phyloP scores from a whole-genome alignment of 2,329 filamentous ascomycete genomes.

The Lachnellula willkommii region DNA sequence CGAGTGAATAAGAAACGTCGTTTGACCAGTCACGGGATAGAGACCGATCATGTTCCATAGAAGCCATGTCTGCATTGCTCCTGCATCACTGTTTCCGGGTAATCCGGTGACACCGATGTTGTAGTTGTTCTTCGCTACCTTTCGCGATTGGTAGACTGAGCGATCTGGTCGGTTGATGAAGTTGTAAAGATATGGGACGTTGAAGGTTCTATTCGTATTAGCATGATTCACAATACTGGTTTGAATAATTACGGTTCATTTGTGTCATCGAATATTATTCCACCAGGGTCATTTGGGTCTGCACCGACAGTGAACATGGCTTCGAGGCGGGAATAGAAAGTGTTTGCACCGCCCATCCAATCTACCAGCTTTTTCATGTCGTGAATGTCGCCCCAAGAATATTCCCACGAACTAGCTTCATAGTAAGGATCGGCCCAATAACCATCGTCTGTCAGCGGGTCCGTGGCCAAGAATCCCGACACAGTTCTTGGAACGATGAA shows the following conservation, averaged over 20 bases:
- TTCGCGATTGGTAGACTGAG: conserved; percentile 52
- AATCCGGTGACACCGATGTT: conserved; percentile 49
- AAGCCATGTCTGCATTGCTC: conserved; percentile 67
- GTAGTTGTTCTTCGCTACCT: conserved; percentile 56
- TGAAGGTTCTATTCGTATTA: conserved; percentile 40
- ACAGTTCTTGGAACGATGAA: conserved; percentile 59
- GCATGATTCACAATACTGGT: neutral
- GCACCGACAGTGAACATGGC: conserved; percentile 45
- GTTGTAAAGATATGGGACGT: conserved; percentile 64
- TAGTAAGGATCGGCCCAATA: conserved; percentile 51
- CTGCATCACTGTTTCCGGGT: conserved; percentile 66
- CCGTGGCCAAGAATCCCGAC: conserved; percentile 41
- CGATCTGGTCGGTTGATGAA: conserved; percentile 59
- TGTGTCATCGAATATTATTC: conserved; percentile 56
- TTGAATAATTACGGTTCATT: conserved; percentile 24
- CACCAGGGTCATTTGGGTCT: conserved; percentile 38
- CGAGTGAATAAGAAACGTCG: conserved; percentile 59
- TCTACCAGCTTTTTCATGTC: conserved; percentile 46
- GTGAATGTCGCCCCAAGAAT: conserved; percentile 49
- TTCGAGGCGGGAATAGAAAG: conserved; percentile 46
- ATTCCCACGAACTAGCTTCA: conserved; percentile 46
- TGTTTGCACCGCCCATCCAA: conserved; percentile 42
- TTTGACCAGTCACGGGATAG: conserved; percentile 64
- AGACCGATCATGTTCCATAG: conserved; percentile 65
- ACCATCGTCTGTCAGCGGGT: conserved; percentile 43